Percentiles rank a stretch among this genome's conserved stretches.
Conservation (phyloP, 768 basidiomycete species). For the Tricholoma sp. region DNA sequence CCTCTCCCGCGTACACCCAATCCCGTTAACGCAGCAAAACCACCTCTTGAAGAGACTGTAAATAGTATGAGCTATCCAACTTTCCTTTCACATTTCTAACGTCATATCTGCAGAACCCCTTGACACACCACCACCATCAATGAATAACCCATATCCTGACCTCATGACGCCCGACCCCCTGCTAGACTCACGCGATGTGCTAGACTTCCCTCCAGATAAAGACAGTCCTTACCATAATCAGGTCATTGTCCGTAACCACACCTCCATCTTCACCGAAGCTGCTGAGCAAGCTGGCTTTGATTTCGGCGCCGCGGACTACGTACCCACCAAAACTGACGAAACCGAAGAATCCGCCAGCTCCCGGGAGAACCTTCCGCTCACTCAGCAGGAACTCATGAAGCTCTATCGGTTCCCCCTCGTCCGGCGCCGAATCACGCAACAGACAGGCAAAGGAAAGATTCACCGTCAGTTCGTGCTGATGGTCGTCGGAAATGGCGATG, state of each 20-base stretch:
- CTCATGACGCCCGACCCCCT: constrained; percentile 59
- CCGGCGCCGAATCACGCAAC: constrained; percentile 66
- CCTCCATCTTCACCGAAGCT: constrained; percentile 55
- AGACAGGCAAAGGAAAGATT: constrained; percentile 93
- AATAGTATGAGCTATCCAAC: background rate
- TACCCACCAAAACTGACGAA: constrained; percentile 23
- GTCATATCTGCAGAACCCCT: background rate
- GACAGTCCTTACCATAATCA: constrained; percentile 53
- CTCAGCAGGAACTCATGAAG: constrained; percentile 11
- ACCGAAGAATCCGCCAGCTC: constrained; percentile 25
- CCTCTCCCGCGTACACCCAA: background rate
- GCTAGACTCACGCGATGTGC: constrained; percentile 54
- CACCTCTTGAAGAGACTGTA: background rate
- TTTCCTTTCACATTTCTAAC: background rate
- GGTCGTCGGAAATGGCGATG: constrained; percentile 79
- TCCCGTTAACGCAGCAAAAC: background rate
- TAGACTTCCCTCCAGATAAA: constrained; percentile 47
- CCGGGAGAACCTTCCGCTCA: constrained; percentile 21
- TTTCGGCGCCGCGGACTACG: constrained; percentile 24
- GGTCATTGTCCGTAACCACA: constrained; percentile 65
- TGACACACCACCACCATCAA: background rate
- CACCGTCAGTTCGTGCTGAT: constrained; percentile 54
- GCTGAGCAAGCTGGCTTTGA: constrained; percentile 27
- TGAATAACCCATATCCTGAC: constrained; percentile 39
- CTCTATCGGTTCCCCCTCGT: constrained; percentile 41